Evolutionary conservation across 179 eudicot species (phyloP).

Genomic region (Nepenthes alata): DNA sequence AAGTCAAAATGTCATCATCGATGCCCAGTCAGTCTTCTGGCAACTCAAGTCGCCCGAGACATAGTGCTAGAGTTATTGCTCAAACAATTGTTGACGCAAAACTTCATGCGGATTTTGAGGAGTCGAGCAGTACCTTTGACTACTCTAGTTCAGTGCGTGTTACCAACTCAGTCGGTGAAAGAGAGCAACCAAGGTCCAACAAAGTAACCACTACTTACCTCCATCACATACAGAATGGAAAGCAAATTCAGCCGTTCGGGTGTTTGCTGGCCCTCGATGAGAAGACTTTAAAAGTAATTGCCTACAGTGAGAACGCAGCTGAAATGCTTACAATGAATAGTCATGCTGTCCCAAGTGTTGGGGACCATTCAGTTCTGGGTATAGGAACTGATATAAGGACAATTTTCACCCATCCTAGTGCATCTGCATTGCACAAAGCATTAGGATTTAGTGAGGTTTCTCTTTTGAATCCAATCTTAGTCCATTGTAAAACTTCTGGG

Average conservation of each 20-base stretch:
- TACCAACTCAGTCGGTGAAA: constrained; percentile 18
- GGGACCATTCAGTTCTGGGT: constrained; percentile 62
- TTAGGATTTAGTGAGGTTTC: constrained; percentile 79
- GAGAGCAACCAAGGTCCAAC: constrained; percentile 38
- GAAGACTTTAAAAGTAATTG: constrained; percentile 63
- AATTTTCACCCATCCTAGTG: constrained; percentile 73
- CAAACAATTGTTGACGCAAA: constrained; percentile 84
- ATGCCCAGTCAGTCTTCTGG: constrained; percentile 50
- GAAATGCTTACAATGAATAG: constrained; percentile 90
- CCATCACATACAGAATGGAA: constrained; percentile 84
- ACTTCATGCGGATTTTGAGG: constrained; percentile 82
- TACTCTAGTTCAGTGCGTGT: constrained; percentile 65
- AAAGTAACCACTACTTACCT: constrained; percentile 79
- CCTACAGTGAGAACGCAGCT: constrained; percentile 87
- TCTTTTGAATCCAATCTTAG: constrained; percentile 74
- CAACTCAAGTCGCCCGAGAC: constrained; percentile 49
- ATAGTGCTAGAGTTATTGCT: constrained; percentile 63
- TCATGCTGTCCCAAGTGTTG: constrained; percentile 87
- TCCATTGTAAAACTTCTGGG: constrained; percentile 89
- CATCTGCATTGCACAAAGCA: constrained; percentile 75
- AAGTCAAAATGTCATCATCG: constrained; percentile 42
- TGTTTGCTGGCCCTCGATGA: constrained; percentile 87
- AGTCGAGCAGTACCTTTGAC: constrained; percentile 59
- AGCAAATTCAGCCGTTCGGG: constrained; percentile 78
- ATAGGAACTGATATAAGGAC: constrained; percentile 75